Base-by-base conservation (phyloP, 345 rosid genomes). In the Brassica cretica region DNA sequence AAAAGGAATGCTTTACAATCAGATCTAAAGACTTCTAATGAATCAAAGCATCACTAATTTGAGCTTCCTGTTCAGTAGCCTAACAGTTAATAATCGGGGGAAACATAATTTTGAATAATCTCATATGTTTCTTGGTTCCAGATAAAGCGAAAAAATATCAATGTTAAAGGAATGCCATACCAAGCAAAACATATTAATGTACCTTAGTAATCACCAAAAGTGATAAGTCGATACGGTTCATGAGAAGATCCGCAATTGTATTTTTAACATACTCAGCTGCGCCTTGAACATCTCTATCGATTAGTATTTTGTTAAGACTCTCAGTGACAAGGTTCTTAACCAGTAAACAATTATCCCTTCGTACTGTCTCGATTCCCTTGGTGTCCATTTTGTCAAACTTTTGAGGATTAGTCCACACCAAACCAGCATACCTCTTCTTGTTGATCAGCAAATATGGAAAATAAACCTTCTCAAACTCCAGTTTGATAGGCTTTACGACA, bases 371-470 rank as follows among this genome's bases (percentile, higher is more conserved):
- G 61, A 95, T 95, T 78, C 98, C 98, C 89, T 95, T 95, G 61
- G 98, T 90, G 81, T 93, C 98, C 97, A 95, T 93, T 82, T 95
- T 93, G 86, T 95, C 99, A 78, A 84, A 93, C 72, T 87, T 87
- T 32, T 86, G 76, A 10, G 97, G 89, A 80, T 84, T 91, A 56
- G 99, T 93, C 98, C 98, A 95, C 59, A 78, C 84, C 83, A 95
- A 86, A 83, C 99, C 99, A 84, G 99, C 98, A 85, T 95, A 95
- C 84, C 97, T 89, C 87, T 95, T 95, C 90, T 95, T 95, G 88
- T 93, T 93, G 72, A 95, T 95, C 86, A 95, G 83, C 49, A 95
- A 85, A 80, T 90, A 95, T 29, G 98, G 99, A 79, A 83, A 93
- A 76, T 95, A 95, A 49, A 95, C 97, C 87, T 95, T 95, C 89